phyloP scores from a whole-genome alignment of 139 green algal species.

The Chlamydomonas asymmetrica region DNA sequence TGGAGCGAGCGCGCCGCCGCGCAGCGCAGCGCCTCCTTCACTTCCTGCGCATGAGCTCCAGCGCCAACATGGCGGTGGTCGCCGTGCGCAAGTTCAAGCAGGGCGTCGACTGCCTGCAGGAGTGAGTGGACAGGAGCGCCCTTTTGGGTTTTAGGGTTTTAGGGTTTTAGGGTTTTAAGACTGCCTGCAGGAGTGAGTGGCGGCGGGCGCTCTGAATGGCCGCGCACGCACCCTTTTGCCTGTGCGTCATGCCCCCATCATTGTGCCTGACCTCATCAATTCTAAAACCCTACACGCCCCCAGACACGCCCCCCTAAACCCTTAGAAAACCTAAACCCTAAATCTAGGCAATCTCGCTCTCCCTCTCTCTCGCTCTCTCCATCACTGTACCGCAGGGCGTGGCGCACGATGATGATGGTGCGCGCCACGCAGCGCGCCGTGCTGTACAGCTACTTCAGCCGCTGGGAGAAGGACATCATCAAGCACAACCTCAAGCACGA shows the following conservation, averaged over 20 bases:
- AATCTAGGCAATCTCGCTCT: too few relatives aligned
- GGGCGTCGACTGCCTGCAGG: constrained; percentile 15
- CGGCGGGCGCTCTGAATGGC: too few relatives aligned
- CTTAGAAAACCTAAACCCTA: too few relatives aligned
- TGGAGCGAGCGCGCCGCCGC: constrained; percentile 5
- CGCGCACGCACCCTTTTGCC: too few relatives aligned
- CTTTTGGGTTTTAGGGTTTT: too few relatives aligned
- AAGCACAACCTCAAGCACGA: not conserved
- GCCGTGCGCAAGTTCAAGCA: constrained; percentile 16
- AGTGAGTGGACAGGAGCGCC: not conserved
- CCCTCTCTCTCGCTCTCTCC: not conserved
- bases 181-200: too few relatives aligned
- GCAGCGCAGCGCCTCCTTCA: constrained; percentile 1
- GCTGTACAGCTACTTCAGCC: constrained; percentile 26
- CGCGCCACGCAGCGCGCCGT: constrained; percentile 20
- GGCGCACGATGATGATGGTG: constrained; percentile 30
- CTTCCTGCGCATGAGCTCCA: constrained; percentile 4
- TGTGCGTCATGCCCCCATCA: too few relatives aligned
- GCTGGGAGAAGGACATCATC: constrained; percentile 18
- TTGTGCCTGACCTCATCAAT: too few relatives aligned
- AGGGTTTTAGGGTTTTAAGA: too few relatives aligned
- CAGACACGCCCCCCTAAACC: too few relatives aligned
- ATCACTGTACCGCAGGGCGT: not conserved
- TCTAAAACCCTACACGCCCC: too few relatives aligned
- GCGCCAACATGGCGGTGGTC: constrained; percentile 24